Evolutionary conservation across 768 basidiomycete genomes (phyloP).

Genomic region (Trametes cubensis): DNA sequence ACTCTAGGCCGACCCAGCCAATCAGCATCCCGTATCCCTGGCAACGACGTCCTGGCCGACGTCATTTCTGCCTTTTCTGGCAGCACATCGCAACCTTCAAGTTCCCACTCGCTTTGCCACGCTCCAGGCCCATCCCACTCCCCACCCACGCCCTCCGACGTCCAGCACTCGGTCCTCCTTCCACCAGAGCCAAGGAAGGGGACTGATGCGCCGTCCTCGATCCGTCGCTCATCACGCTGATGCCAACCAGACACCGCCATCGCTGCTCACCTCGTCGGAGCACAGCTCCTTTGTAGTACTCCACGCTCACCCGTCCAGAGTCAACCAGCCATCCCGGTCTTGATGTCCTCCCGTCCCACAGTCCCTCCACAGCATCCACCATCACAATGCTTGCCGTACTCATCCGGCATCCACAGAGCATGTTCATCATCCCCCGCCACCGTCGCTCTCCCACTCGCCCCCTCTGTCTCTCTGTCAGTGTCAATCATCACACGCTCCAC

Average conservation of each 20-base stretch:
- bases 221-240: not conserved
- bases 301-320: not conserved
- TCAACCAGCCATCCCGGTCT: not conserved
- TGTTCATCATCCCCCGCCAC: not conserved
- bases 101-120: not conserved
- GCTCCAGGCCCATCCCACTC: too few species aligned
- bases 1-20: constrained; percentile 5
- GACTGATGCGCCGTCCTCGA: not conserved
- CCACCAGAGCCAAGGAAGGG: too few species aligned
- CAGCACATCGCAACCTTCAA: not conserved
- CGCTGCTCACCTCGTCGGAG: not conserved
- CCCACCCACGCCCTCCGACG: not conserved
- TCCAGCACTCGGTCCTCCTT: too few species aligned
- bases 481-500: not conserved
- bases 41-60: not conserved
- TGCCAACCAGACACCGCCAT: not conserved
- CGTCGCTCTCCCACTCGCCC: not conserved
- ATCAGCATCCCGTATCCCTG: not conserved
- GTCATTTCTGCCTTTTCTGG: not conserved
- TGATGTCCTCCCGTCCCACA: not conserved
- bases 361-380: not conserved
- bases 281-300: not conserved
- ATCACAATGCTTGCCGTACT: not conserved
- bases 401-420: not conserved
- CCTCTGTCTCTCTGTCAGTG: not conserved